A percentile compares a stretch with the other conserved stretches of the same genome.
Conservation (phyloP, 257 asterid genomes). For the Schizonepeta tenuifolia region DNA sequence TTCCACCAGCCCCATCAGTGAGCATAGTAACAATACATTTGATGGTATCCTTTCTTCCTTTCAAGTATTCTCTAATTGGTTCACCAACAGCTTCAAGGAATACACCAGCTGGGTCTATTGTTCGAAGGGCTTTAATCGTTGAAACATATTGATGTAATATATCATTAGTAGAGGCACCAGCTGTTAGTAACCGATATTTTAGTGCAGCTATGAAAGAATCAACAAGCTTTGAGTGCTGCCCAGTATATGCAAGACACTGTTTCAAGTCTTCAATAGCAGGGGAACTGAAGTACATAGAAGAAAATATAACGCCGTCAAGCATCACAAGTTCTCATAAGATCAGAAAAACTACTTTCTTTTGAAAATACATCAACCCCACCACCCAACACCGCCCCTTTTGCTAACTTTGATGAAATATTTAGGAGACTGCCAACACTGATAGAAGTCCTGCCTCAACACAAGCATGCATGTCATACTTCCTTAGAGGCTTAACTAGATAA, state of each 20-base stretch:
- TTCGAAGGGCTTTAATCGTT: conserved; percentile 95
- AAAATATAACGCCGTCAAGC: conserved; percentile 10
- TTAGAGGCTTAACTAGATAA: neutral
- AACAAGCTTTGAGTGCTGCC: conserved; percentile 96
- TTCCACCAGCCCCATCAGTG: conserved; percentile 93
- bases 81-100: conserved; percentile 98
- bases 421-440: neutral
- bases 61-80: conserved; percentile 94
- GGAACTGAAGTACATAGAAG: conserved; percentile 58
- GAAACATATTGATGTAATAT: conserved; percentile 92
- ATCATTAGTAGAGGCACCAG: conserved; percentile 98
- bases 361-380: too few relatives aligned
- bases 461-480: neutral
- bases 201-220: conserved; percentile 92
- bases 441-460: neutral
- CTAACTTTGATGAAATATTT: neutral
- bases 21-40: conserved; percentile 98
- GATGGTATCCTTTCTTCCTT: conserved; percentile 95
- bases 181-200: conserved; percentile 87
- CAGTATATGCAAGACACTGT: conserved; percentile 90
- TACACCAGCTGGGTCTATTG: conserved; percentile 96
- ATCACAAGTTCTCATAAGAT: conserved; percentile 16
- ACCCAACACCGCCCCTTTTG: too few relatives aligned
- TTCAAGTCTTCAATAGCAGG: conserved; percentile 96
- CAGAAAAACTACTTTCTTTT: neutral